These are phyloP conservation scores for Yarrowia sp. DNA, from an alignment of 805 yeast genomes.

Conservation along the genomic window DNA sequence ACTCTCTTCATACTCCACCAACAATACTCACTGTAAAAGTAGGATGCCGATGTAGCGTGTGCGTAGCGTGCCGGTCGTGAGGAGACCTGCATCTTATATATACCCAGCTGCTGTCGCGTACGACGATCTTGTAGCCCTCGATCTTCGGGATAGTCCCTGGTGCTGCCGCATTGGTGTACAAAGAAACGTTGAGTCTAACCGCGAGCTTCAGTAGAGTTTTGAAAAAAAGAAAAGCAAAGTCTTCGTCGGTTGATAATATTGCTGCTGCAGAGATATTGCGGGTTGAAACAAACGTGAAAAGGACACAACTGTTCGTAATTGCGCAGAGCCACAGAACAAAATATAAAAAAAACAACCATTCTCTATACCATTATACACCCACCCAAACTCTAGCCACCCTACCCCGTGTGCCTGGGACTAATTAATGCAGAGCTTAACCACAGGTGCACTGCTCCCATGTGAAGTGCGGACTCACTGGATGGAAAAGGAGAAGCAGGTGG, in stretches of 20 bases:
- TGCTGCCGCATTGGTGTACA: slow-evolving; percentile 23
- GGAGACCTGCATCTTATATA: background rate
- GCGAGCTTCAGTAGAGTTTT: background rate
- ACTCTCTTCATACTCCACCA: too few species aligned
- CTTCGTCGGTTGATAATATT: background rate
- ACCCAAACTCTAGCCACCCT: background rate
- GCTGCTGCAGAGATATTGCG: too few species aligned
- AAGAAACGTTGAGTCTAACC: background rate
- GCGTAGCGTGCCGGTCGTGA: too few species aligned
- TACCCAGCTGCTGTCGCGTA: background rate
- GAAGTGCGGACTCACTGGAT: background rate
- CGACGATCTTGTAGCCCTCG: slow-evolving; percentile 17
- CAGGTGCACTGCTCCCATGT: background rate
- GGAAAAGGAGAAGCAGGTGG: background rate
- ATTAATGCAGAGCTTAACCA: slow-evolving; percentile 17
- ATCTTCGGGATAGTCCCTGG: slow-evolving; percentile 12
- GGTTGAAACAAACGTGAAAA: too few species aligned
- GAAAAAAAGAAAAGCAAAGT: background rate
- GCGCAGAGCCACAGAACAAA: too few species aligned
- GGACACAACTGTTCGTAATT: too few species aligned
- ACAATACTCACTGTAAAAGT: too few species aligned
- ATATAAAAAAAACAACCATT: too few species aligned
- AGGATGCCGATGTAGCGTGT: too few species aligned
- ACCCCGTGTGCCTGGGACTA: slow-evolving; percentile 24
- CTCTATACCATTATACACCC: too few species aligned